Evolutionary conservation across 2,329 filamentous ascomycete genomes (phyloP), one percentile per base, ranked within the genome.

Genomic region (Thyridium curvatum): DNA sequence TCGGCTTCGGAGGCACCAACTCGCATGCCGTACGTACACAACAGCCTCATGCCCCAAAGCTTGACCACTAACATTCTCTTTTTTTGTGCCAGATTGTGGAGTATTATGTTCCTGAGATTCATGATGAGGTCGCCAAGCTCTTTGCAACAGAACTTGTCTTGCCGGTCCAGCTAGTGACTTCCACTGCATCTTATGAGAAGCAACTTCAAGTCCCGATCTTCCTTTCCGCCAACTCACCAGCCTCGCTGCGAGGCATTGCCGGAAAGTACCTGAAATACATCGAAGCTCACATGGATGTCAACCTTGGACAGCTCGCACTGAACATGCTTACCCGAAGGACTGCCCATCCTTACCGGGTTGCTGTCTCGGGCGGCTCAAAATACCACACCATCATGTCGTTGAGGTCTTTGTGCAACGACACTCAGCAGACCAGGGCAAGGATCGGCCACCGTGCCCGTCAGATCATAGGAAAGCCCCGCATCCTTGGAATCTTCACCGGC

Each of bases 1-100:
- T 69, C 26, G 66, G 66, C 0, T 69, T 68, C 41, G 66, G 66
- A 7, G 66, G 66, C 15, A 59, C 64, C 10, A 69, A 69, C 39
- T 55, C 62, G 1, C 65, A 68, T 44, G 64, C 56, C 31, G 21
- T 26, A 26, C 21, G 21, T 26, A 6, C 21, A n/a, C n/a, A n/a
- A n/a, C 10, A 26, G 21, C 21, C 10, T 26, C 21, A 26, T 26
- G 6, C 6, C 21, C 21, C 10, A 10, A 6, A 10, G 6, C 21
- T 10, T 6, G 10, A 6, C 10, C 21, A 10, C 6, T 6, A 10
- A 26, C 6, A 26, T 26, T 6, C 21, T 26, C 6, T 6, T 10
- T 10, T 6, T 26, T 26, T 6, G 6, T 26, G 6, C 21, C 10
- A 26, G 21, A 68, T 70, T 35, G 39, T 70, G 17, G 65, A 70